phyloP scores from a whole-genome alignment of 78 protist genomes.

The Isochrysis galbana region DNA sequence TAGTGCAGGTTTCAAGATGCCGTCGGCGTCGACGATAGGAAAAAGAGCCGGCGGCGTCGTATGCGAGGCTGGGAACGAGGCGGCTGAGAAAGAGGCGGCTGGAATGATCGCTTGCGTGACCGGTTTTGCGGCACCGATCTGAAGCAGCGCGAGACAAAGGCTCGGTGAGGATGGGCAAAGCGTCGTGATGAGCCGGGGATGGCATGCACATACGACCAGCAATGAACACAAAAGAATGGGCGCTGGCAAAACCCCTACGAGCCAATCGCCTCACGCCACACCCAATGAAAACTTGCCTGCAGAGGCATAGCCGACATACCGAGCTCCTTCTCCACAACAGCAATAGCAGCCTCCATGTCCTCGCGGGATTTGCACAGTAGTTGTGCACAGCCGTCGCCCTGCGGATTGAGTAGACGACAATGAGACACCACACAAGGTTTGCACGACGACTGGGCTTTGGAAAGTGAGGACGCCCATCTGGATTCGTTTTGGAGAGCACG shows the following conservation, averaged over 20 bases:
- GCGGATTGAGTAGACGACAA: no score
- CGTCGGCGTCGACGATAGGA: conserved; percentile 17
- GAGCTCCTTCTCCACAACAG: background rate
- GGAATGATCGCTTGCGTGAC: background rate
- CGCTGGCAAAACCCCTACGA: no score
- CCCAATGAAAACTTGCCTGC: no score
- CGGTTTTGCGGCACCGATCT: background rate
- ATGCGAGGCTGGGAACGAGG: background rate
- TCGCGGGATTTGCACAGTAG: background rate
- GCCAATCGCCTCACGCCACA: no score
- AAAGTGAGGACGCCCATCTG: no score
- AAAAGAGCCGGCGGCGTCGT: background rate
- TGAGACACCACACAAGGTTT: no score
- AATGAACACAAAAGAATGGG: no score
- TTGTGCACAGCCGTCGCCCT: background rate
- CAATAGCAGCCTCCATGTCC: background rate
- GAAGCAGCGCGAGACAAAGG: no score
- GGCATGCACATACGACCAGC: no score
- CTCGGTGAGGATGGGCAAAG: no score
- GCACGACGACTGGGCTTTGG: background rate
- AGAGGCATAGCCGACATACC: background rate
- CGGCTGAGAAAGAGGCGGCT: conserved; percentile 7
- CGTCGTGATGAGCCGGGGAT: no score
- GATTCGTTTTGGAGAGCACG: no score
- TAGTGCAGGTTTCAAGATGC: conserved; percentile 1